Conservation (phyloP, 2,329 filamentous ascomycete species). For the Phoma sp. region DNA sequence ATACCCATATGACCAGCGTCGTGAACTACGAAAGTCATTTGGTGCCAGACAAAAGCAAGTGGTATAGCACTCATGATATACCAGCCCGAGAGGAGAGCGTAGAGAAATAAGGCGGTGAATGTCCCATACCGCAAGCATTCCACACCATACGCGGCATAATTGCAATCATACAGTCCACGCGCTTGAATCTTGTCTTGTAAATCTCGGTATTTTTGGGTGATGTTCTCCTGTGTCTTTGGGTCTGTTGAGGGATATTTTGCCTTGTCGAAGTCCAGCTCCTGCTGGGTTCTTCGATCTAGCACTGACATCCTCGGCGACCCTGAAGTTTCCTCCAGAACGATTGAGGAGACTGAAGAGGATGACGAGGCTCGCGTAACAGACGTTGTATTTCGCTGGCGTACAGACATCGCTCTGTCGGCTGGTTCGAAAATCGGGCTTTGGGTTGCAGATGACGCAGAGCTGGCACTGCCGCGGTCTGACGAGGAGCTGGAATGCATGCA, state of each 20-base stretch:
- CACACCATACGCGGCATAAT: constrained; percentile 77
- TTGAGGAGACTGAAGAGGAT: constrained; percentile 65
- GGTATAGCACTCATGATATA: constrained; percentile 70
- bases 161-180: constrained; percentile 82
- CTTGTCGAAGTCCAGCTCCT: constrained; percentile 77
- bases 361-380: constrained; percentile 55
- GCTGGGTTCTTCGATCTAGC: constrained; percentile 73
- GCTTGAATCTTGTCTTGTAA: constrained; percentile 73
- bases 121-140: constrained; percentile 75
- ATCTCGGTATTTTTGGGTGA: constrained; percentile 81
- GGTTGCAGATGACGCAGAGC: constrained; percentile 58
- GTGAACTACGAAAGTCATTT: constrained; percentile 90
- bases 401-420: constrained; percentile 45
- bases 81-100: constrained; percentile 51
- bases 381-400: constrained; percentile 48
- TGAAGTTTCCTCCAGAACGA: constrained; percentile 49
- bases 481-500: constrained; percentile 22
- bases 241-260: constrained; percentile 84
- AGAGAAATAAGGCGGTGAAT: constrained; percentile 67
- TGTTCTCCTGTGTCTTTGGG: constrained; percentile 71
- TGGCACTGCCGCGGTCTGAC: constrained; percentile 35
- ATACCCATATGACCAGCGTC: constrained; percentile 98
- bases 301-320: constrained; percentile 61
- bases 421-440: constrained; percentile 66
- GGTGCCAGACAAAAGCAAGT: constrained; percentile 89